Evolutionary conservation across 768 basidiomycete species (phyloP).

Genomic region (Kwoniella sp.): DNA sequence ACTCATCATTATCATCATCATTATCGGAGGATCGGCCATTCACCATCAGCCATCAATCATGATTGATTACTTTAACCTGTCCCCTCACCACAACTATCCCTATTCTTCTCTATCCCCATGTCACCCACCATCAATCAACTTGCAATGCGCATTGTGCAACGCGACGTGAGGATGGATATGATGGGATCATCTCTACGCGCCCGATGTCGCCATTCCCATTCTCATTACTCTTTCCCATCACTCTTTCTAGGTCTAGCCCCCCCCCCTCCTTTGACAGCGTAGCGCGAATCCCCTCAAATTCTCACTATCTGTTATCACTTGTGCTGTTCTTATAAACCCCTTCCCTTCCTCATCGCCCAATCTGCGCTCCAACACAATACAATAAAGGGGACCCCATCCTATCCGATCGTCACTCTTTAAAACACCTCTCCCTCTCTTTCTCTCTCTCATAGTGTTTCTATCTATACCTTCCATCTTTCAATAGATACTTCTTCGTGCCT

Average conservation of each 20-base stretch:
- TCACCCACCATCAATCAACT: not conserved
- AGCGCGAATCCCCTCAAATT: not conserved
- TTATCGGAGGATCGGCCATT: too few relatives aligned
- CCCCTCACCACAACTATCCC: too few relatives aligned
- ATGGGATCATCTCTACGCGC: not conserved
- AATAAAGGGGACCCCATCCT: not conserved
- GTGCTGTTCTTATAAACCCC: too few relatives aligned
- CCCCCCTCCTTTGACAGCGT: not conserved
- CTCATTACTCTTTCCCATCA: not conserved
- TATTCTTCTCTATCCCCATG: too few relatives aligned
- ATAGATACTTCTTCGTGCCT: not conserved
- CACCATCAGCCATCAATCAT: not conserved
- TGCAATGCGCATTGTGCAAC: too few relatives aligned
- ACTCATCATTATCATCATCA: too few relatives aligned
- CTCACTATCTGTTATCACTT: not conserved
- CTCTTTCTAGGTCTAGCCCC: too few relatives aligned
- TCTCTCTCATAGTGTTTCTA: too few relatives aligned
- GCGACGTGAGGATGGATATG: not conserved
- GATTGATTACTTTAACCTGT: too few relatives aligned
- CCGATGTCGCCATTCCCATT: not conserved
- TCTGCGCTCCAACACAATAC: not conserved
- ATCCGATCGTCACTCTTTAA: not conserved
- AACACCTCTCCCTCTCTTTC: too few relatives aligned
- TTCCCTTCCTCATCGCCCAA: not conserved
- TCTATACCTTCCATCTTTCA: not conserved